Conservation (phyloP, 768 basidiomycete genomes). For the Mycena metata region DNA sequence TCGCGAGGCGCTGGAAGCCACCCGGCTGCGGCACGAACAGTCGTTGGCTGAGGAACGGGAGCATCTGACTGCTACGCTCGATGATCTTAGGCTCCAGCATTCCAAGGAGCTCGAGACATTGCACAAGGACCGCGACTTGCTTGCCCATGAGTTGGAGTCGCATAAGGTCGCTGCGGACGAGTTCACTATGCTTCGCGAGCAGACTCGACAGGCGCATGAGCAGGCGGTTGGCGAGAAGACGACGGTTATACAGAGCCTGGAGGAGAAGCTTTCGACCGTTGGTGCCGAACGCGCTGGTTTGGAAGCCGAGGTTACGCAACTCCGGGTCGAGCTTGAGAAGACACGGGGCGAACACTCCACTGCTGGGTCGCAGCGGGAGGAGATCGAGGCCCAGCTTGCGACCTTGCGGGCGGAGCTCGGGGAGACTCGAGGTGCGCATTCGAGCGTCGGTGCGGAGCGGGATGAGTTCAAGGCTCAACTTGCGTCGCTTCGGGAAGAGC, state of each 20-base stretch:
- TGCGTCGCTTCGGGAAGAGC: constrained; percentile 67
- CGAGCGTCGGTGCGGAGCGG: constrained; percentile 59
- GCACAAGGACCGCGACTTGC: constrained; percentile 61
- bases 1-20: constrained; percentile 52
- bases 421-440: constrained; percentile 53
- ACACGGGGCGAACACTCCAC: constrained; percentile 69
- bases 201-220: constrained; percentile 59
- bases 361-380: constrained; percentile 59
- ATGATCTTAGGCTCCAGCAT: constrained; percentile 66
- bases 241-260: constrained; percentile 58
- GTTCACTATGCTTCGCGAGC: constrained; percentile 61
- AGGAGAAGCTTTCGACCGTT: constrained; percentile 63
- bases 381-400: constrained; percentile 61
- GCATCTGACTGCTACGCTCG: constrained; percentile 57
- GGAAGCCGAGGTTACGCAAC: constrained; percentile 60
- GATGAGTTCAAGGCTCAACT: constrained; percentile 63
- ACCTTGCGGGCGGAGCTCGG: constrained; percentile 72
- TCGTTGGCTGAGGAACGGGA: constrained; percentile 61
- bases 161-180: constrained; percentile 67
- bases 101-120: constrained; percentile 61
- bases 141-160: constrained; percentile 71
- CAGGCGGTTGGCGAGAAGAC: constrained; percentile 65
- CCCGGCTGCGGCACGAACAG: constrained; percentile 53
- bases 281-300: constrained; percentile 61
- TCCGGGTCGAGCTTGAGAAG: constrained; percentile 71